A percentile compares a stretch with the other conserved stretches of the same genome.
These are phyloP conservation scores for Blastocystis hominis DNA, from an alignment of 352 stramenopile species.

Conservation along the genomic window DNA sequence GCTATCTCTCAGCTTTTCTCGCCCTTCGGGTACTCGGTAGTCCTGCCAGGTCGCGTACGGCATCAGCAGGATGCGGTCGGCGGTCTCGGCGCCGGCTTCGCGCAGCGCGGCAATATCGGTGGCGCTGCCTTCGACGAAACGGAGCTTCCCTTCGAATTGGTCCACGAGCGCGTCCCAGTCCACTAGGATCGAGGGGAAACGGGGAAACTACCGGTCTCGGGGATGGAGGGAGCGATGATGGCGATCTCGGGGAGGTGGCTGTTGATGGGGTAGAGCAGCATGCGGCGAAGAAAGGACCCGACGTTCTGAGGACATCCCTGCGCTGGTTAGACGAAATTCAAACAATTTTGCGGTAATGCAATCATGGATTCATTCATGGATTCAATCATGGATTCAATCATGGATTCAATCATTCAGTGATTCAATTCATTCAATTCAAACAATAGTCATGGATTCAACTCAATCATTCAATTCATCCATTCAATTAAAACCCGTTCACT, in stretches of 20 bases:
- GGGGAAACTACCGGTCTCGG: neutral
- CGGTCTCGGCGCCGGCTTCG: neutral
- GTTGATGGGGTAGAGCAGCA: neutral
- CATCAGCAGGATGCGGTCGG: conserved; percentile 23
- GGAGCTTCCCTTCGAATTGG: neutral
- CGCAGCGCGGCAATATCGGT: conserved; percentile 1
- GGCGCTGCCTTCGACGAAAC: neutral
- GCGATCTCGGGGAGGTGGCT: neutral
- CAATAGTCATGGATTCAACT: too few relatives aligned
- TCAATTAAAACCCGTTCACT: too few relatives aligned
- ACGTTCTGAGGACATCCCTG: conserved; percentile 35
- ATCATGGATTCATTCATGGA: too few relatives aligned
- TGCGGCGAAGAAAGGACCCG: neutral
- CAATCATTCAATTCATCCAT: too few relatives aligned
- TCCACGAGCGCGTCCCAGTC: neutral
- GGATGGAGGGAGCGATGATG: neutral
- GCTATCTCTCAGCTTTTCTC: neutral
- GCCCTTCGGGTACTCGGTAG: neutral
- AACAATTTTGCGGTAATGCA: too few relatives aligned
- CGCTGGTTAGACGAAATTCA: too few relatives aligned
- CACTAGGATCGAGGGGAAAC: neutral
- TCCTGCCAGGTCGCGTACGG: conserved; percentile 32
- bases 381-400: too few relatives aligned
- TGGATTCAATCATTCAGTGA: too few relatives aligned
- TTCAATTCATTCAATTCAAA: too few relatives aligned